A percentile compares a stretch with the other conserved stretches of the same genome.
phyloP scores from a whole-genome alignment of 768 basidiomycete species.

The Suillus fuscotomentosus region DNA sequence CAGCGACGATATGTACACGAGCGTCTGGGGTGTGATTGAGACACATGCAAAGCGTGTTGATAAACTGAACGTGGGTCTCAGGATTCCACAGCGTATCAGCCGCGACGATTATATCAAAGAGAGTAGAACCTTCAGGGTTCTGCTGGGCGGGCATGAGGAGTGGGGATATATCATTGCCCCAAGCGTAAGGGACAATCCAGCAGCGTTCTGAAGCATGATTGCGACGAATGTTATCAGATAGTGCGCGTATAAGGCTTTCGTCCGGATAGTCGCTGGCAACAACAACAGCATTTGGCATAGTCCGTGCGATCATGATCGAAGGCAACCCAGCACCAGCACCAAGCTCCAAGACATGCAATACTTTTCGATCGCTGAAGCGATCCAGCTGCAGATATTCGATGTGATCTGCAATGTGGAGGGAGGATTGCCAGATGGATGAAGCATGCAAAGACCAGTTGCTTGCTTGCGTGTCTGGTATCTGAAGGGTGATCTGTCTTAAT shows the following conservation, averaged over 20 bases:
- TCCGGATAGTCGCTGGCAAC: constrained; percentile 75
- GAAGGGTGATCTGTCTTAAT: constrained; percentile 14
- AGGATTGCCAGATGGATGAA: constrained; percentile 72
- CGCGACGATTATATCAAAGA: constrained; percentile 66
- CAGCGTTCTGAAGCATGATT: constrained; percentile 52
- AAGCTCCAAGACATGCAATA: constrained; percentile 57
- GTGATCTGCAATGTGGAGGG: constrained; percentile 67
- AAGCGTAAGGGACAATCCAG: constrained; percentile 56
- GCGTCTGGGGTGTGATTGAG: constrained; percentile 43
- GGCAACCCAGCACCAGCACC: constrained; percentile 78
- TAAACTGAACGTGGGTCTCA: constrained; percentile 52
- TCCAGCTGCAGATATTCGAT: constrained; percentile 46
- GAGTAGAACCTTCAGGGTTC: constrained; percentile 15
- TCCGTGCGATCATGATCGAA: constrained; percentile 61
- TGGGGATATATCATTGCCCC: constrained; percentile 52
- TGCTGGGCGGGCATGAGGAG: constrained; percentile 8
- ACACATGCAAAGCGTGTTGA: constrained; percentile 49
- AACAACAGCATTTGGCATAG: constrained; percentile 39
- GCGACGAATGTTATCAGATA: constrained; percentile 53
- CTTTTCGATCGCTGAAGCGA: constrained; percentile 17
- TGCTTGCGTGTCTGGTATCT: constrained; percentile 62
- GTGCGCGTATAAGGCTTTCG: constrained; percentile 51
- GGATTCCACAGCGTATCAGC: constrained; percentile 82
- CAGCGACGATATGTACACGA: constrained; percentile 66
- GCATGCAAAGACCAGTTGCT: constrained; percentile 78